Percentiles rank a stretch among this genome's conserved stretches.
phyloP scores from a whole-genome alignment of 306 rosid species.

The Cucurbita pepo region DNA sequence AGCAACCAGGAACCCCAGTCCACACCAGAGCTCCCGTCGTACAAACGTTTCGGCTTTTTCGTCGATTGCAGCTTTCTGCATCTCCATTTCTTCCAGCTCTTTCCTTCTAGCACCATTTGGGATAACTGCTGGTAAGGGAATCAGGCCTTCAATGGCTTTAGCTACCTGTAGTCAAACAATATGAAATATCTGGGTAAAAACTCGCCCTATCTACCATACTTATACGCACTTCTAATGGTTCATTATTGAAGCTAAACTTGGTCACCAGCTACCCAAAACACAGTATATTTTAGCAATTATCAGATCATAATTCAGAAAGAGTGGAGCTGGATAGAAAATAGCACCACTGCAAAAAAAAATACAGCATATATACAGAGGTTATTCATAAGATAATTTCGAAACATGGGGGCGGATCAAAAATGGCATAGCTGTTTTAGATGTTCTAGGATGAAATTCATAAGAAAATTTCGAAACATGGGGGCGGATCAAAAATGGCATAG shows the following conservation, averaged over 20 bases:
- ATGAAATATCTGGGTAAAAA: conserved; percentile 4
- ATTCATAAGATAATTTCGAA: background rate
- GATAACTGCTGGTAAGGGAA: conserved; percentile 16
- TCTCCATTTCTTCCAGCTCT: conserved; percentile 45
- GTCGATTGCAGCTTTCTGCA: conserved; percentile 29
- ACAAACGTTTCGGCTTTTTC: conserved; percentile 15
- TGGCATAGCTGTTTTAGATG: background rate
- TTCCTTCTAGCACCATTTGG: conserved; percentile 4
- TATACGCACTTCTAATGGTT: background rate
- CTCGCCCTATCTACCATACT: background rate
- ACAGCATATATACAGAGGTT: background rate
- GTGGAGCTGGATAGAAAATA: background rate
- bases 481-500: background rate
- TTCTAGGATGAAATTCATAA: background rate
- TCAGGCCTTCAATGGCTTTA: conserved; percentile 25
- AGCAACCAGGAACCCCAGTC: conserved; percentile 26
- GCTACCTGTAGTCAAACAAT: conserved; percentile 31
- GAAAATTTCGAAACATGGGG: background rate
- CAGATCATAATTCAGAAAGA: background rate
- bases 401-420: background rate
- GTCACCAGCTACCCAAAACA: background rate
- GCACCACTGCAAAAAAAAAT: background rate
- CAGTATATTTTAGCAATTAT: background rate
- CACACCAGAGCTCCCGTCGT: conserved; percentile 44
- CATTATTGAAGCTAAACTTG: background rate